Base-by-base conservation (phyloP, 164 flowering plant genomes). In the Houttuynia cordata region DNA sequence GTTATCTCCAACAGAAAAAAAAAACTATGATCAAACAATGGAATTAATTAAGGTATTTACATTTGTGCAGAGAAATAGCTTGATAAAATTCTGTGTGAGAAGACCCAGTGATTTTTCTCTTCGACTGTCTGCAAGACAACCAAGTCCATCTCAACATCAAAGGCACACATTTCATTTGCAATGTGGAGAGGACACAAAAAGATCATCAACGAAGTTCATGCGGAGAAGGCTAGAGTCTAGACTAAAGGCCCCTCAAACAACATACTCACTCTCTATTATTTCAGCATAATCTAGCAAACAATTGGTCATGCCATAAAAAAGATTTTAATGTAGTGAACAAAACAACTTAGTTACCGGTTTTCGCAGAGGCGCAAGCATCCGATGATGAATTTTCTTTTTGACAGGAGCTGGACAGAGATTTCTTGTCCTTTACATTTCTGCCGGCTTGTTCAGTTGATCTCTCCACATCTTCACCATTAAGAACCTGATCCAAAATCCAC, bases 101-200 rank as follows among this genome's bases (percentile, higher is more conserved):
- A 86, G 84, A 22, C 84, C 97, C 49, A 94, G 70, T 10, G 99
- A 94, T 60, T 94, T 94, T 62, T 94, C 99, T 69, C 86, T 79
- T 72, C 95, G 71, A 45, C 74, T 81, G 30, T 94, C 99, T 81
- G 88, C 42, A 52, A 42, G 14, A 42, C 12, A 42, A 42, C 37
- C 37, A 30, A 30, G 37, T 6, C 37, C 37, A 30, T 30, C 37
- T 30, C 37, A 30, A 30, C 37, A 30, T 30, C 37, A 30, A 30
- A 30, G 37, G 6, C 6, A 30, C 37, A 30, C 37, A 30, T 30
- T 30, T 30, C 37, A 30, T 30, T 30, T 6, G 6, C 2, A 30
- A 30, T 6, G 6, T 6, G 6, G 37, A 30, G 37, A 30, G 37
- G 37, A 30, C 37, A 30, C 6, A 6, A 30, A 30, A 30, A 2